phyloP scores from a whole-genome alignment of 179 eudicot genomes.

The Gypsophila paniculata region DNA sequence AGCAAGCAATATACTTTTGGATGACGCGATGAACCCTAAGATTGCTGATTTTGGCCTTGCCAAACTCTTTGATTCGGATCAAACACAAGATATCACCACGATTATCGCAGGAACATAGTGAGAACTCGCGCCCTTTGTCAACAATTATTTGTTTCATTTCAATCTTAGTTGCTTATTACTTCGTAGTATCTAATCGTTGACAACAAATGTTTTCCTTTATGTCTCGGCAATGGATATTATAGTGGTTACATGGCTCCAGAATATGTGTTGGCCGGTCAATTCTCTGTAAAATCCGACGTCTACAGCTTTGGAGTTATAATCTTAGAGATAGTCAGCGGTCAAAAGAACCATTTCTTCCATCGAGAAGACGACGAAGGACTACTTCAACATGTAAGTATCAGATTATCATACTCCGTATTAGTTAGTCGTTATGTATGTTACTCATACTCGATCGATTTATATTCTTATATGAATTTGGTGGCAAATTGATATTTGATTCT shows the following conservation, averaged over 20 bases:
- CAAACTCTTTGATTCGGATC: conserved; percentile 9
- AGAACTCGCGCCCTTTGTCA: neutral
- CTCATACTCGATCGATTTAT: no score
- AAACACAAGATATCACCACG: conserved; percentile 7
- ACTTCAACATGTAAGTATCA: conserved; percentile 18
- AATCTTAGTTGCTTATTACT: neutral
- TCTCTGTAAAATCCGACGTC: conserved; percentile 24
- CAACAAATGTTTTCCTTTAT: neutral
- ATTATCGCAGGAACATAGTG: conserved; percentile 22
- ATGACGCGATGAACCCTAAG: conserved; percentile 13
- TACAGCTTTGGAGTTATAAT: conserved; percentile 32
- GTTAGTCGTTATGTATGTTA: no score
- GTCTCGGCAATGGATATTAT: neutral
- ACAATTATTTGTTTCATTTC: neutral
- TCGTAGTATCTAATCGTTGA: neutral
- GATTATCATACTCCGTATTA: no score
- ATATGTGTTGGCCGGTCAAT: conserved; percentile 19
- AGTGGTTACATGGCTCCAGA: conserved; percentile 32
- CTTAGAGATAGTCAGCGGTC: conserved; percentile 32
- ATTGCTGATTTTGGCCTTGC: conserved; percentile 28
- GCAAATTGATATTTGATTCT: no score
- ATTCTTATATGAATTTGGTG: no score
- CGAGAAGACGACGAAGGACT: conserved; percentile 14
- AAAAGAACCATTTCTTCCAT: conserved; percentile 11
- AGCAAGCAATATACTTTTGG: conserved; percentile 7